phyloP scores from a whole-genome alignment of 164 flowering plant genomes.

The Buxus sempervirens region DNA sequence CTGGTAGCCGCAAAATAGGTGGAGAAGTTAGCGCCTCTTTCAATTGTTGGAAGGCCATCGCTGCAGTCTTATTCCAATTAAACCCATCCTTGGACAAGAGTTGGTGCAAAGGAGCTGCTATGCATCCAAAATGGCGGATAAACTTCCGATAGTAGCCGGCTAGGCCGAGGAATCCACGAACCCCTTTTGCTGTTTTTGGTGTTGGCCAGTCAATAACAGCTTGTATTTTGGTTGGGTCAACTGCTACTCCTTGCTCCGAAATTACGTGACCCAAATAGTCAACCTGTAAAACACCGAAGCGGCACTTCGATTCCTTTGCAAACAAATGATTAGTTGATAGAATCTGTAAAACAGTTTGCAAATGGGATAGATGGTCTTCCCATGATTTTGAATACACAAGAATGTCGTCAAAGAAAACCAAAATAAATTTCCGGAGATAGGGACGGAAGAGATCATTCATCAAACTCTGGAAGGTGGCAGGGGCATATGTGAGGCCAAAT shows the following conservation, averaged over 20 bases:
- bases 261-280: neutral
- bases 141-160: neutral
- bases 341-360: neutral
- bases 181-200: conserved; percentile 2
- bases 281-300: conserved; percentile 1
- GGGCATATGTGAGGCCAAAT: conserved; percentile 3
- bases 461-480: neutral
- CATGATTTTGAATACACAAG: conserved; percentile 6
- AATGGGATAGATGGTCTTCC: conserved; percentile 9
- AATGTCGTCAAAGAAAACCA: conserved; percentile 16
- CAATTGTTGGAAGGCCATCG: conserved; percentile 8
- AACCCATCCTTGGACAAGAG: conserved; percentile 12
- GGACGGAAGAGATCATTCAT: conserved; percentile 1
- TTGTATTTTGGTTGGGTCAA: conserved; percentile 10
- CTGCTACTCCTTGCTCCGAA: conserved; percentile 6
- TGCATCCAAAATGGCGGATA: neutral
- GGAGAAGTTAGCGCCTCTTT: too few species aligned
- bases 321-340: neutral
- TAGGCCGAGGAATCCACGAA: too few species aligned
- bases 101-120: conserved; percentile 6
- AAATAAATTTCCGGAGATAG: conserved; percentile 1
- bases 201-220: conserved; percentile 14
- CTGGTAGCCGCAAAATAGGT: neutral
- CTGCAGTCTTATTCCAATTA: conserved; percentile 5
- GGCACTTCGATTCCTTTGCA: neutral